phyloP scores from a whole-genome alignment of 345 rosid genomes.

The Eucalyptus camaldulensis region DNA sequence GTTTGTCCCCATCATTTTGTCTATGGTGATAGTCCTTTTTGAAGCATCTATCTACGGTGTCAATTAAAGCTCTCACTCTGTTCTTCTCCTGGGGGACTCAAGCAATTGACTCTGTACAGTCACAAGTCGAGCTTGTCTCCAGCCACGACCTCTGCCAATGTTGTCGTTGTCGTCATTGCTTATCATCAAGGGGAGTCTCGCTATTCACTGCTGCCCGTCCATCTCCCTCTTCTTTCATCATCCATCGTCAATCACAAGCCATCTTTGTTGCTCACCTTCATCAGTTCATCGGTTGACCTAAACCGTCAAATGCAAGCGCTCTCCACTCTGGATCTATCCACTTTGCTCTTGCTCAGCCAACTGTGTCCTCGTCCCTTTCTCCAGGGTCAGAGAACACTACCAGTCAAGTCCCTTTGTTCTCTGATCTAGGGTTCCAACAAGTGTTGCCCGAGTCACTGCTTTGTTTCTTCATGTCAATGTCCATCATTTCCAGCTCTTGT shows the following conservation, averaged over 20 bases:
- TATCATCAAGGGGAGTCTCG: background rate
- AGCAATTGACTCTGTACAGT: background rate
- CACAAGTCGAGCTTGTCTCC: background rate
- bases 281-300: background rate
- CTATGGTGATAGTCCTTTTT: background rate
- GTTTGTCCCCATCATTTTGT: background rate
- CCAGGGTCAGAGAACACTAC: background rate
- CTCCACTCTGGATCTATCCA: background rate
- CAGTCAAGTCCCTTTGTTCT: background rate
- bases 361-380: background rate
- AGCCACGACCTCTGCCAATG: background rate
- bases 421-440: background rate
- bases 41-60: background rate
- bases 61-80: background rate
- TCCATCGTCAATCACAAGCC: background rate
- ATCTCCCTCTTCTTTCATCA: background rate
- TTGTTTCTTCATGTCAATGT: background rate
- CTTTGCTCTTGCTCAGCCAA: background rate
- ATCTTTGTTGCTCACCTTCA: background rate
- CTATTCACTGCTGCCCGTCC: background rate
- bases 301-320: background rate
- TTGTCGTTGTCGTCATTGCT: background rate
- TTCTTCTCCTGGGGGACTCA: background rate
- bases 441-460: background rate
- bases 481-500: background rate